A percentile compares a stretch with the other conserved stretches of the same genome.
These are phyloP conservation scores for Trichosporon ovoides DNA, from an alignment of 1,284 basidiomycete genomes.

Conservation along the genomic window DNA sequence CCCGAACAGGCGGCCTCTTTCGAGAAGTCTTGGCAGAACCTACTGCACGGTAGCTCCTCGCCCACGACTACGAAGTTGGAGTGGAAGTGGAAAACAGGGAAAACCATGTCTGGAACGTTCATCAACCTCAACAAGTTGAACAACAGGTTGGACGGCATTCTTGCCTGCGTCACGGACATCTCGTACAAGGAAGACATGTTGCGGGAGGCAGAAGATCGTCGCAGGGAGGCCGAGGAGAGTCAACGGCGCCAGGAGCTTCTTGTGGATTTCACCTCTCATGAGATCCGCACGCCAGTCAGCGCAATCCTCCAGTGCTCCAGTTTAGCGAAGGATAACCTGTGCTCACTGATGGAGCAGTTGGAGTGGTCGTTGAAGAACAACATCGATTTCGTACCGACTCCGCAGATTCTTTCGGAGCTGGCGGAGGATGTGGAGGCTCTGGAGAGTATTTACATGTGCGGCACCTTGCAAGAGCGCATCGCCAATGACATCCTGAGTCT, in stretches of 20 bases:
- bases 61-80: conserved; percentile 20
- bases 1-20: not conserved
- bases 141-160: conserved; percentile 28
- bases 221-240: conserved; percentile 39
- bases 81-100: conserved; percentile 41
- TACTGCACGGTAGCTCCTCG: conserved; percentile 4
- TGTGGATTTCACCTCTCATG: conserved; percentile 47
- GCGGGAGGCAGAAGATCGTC: conserved; percentile 35
- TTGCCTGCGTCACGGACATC: conserved; percentile 39
- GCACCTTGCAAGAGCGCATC: conserved; percentile 49
- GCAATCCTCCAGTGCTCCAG: conserved; percentile 46
- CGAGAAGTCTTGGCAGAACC: not conserved
- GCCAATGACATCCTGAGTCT: conserved; percentile 50
- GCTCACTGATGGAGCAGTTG: conserved; percentile 36
- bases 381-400: conserved; percentile 32
- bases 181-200: conserved; percentile 39
- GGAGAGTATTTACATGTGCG: conserved; percentile 38
- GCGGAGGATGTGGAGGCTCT: conserved; percentile 37
- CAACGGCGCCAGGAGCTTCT: conserved; percentile 43
- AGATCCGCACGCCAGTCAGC: conserved; percentile 45
- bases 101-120: conserved; percentile 31
- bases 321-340: conserved; percentile 43
- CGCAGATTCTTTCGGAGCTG: conserved; percentile 38
- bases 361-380: conserved; percentile 15
- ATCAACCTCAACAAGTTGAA: conserved; percentile 35